Evolutionary conservation across 2,329 filamentous ascomycete species (phyloP).

Genomic region (Dothistroma septosporum): DNA sequence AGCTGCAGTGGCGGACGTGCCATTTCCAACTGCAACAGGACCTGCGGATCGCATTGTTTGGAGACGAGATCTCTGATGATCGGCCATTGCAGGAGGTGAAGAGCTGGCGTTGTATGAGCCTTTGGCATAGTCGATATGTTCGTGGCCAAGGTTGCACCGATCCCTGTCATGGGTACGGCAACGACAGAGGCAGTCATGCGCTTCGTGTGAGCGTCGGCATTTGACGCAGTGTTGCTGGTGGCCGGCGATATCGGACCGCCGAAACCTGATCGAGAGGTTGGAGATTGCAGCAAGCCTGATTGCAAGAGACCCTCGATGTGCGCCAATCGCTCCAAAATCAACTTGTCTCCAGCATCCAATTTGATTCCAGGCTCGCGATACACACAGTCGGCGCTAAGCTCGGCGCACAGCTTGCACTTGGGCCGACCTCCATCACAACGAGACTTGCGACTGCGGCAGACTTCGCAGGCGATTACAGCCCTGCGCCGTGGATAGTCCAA

Average conservation of each 20-base stretch:
- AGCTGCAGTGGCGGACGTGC: slow-evolving; percentile 67
- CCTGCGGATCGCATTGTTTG: slow-evolving; percentile 72
- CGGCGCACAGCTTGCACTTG: slow-evolving; percentile 79
- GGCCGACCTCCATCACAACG: slow-evolving; percentile 51
- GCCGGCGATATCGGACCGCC: slow-evolving; percentile 37
- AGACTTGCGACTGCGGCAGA: slow-evolving; percentile 34
- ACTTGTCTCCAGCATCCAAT: slow-evolving; percentile 78
- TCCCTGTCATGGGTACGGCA: slow-evolving; percentile 49
- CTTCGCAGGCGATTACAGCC: slow-evolving; percentile 35
- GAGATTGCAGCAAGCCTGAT: slow-evolving; percentile 53
- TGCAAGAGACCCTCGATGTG: slow-evolving; percentile 78
- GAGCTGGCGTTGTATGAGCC: slow-evolving; percentile 72
- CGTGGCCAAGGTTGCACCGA: slow-evolving; percentile 64
- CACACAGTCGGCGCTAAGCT: slow-evolving; percentile 76
- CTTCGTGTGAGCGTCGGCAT: slow-evolving; percentile 37
- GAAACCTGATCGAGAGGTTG: slow-evolving; percentile 1
- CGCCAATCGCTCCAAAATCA: slow-evolving; percentile 73
- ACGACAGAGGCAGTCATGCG: slow-evolving; percentile 36
- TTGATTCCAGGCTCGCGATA: slow-evolving; percentile 85
- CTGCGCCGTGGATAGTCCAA: slow-evolving; percentile 34
- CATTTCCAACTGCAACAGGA: slow-evolving; percentile 78
- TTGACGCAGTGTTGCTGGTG: slow-evolving; percentile 46
- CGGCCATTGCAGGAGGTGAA: slow-evolving; percentile 76
- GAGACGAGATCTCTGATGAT: slow-evolving; percentile 74
- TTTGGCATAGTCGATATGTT: slow-evolving; percentile 87